Evolutionary conservation across 352 stramenopile genomes (phyloP).

Genomic region (Pythium phragmitis): DNA sequence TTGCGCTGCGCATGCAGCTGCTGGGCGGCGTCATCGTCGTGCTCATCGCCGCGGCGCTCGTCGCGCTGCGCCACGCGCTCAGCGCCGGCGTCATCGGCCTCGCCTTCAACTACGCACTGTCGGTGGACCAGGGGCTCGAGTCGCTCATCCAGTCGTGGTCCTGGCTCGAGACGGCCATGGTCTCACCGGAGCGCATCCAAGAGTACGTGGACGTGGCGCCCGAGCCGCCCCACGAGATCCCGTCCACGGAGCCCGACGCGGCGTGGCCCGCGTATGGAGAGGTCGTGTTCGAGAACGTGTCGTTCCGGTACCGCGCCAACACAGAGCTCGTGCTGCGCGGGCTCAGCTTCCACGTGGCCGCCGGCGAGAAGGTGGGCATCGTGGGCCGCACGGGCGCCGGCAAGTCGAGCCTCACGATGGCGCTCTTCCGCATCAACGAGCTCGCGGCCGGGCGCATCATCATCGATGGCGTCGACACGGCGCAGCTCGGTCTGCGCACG

Average conservation of each 20-base stretch:
- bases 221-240: constrained; percentile 20
- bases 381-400: constrained; percentile 86
- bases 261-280: constrained; percentile 77
- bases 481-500: constrained; percentile 68
- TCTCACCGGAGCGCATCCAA: constrained; percentile 76
- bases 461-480: constrained; percentile 88
- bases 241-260: constrained; percentile 26
- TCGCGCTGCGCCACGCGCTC: constrained; percentile 33
- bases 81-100: constrained; percentile 71
- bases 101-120: constrained; percentile 77
- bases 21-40: constrained; percentile 89
- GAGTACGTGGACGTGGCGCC: constrained; percentile 59
- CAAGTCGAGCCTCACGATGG: constrained; percentile 85
- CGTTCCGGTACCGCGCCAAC: constrained; percentile 88
- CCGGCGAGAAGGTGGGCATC: constrained; percentile 83
- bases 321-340: constrained; percentile 38
- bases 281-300: constrained; percentile 83
- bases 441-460: constrained; percentile 79
- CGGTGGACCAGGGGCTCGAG: constrained; percentile 43
- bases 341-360: constrained; percentile 46
- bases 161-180: constrained; percentile 58
- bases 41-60: constrained; percentile 41
- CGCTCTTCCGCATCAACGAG: constrained; percentile 92
- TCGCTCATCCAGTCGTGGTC: constrained; percentile 63
- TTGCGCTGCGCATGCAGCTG: constrained; percentile 56